Percentiles rank a stretch among this genome's conserved stretches.
phyloP scores from a whole-genome alignment of 23 red algal species.

The Pyropia yezoensis region DNA sequence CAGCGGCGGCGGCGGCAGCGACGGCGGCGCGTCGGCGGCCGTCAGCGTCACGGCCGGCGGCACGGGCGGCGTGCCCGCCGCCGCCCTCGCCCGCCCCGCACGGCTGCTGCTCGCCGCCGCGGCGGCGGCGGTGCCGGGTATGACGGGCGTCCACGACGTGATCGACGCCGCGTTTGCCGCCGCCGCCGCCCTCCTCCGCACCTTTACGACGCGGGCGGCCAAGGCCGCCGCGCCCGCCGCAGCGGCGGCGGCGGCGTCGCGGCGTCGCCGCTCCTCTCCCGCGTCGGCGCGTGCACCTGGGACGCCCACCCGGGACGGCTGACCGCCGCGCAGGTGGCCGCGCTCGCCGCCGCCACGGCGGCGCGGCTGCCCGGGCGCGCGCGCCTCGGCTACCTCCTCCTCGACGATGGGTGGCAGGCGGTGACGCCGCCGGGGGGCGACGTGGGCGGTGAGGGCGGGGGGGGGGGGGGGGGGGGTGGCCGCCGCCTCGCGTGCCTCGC shows the following conservation, averaged over 20 bases:
- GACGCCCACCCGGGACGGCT: constrained; percentile 27
- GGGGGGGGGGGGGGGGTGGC: too few relatives aligned
- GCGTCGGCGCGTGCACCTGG: constrained; percentile 51
- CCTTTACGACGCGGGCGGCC: too few relatives aligned
- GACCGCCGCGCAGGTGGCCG: constrained; percentile 4
- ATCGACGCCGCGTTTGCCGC: constrained; percentile 2
- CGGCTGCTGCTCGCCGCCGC: background rate
- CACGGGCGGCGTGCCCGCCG: constrained; percentile 1
- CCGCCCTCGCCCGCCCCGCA: constrained; percentile 1
- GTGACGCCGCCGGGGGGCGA: background rate
- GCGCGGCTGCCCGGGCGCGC: constrained; percentile 3
- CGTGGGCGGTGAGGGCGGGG: too few relatives aligned
- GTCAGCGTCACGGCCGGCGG: background rate
- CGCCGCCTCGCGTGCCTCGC: too few relatives aligned
- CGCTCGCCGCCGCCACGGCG: background rate
- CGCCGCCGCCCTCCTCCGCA: background rate
- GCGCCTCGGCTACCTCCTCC: constrained; percentile 29
- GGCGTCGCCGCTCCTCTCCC: constrained; percentile 1
- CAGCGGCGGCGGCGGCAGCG: constrained; percentile 12
- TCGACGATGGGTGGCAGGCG: constrained; percentile 71
- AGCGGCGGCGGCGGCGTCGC: background rate
- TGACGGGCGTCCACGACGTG: constrained; percentile 12
- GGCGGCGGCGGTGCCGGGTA: constrained; percentile 8
- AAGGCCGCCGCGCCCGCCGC: background rate
- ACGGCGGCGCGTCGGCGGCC: constrained; percentile 7